Evolutionary conservation across 2,329 filamentous ascomycete genomes (phyloP), one percentile per base, ranked within the genome.

Genomic region (Penicillium sclerotigenum): DNA sequence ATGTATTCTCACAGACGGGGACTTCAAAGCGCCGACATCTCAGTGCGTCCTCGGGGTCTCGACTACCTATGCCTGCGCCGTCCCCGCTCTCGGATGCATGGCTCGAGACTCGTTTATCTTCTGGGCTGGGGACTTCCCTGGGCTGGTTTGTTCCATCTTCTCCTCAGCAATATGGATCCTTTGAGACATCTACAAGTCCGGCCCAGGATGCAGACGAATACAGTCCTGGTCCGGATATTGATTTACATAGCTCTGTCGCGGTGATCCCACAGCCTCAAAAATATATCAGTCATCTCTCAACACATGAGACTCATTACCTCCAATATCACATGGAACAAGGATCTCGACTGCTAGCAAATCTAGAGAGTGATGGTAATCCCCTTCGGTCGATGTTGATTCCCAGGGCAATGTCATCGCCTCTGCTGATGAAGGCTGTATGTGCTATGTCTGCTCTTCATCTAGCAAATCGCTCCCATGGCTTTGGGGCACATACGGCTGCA

Each of bases 361-460:
- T 75, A 6, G 72, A 75, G 57, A 73, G 59, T 24, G 65, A 68
- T 40, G 69, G 70, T 22, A 74, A 74, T 24, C 72, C 72, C 2
- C 57, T 74, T 13, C 70, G 71, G 11, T 71, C 67, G 9, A 54
- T 74, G 26, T 54, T 74, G 2, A 72, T 74, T 18, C 72, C 72
- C 3, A 64, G 69, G n/a, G 72, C 72, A 11, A 62, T 73, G 42
- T 70, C 67, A 18, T 74, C 72, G 0, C 67, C 72, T 6, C 61
- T 74, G 0, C 52, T 74, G 6, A 68, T 73, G 66, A 71, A 73
- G 38, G 72, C 72, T 1, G 59, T 74, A 7, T 74, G 72, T 41
- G 70, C 72, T n/a, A 48, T 74, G 16, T 74, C 72, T 8, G 72
- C 72, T 13, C 66, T 72, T 6, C 72, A 74, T 52, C 63, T 73